Base-by-base conservation (phyloP, 805 yeast genomes). In the Pichia phayaonensis region DNA sequence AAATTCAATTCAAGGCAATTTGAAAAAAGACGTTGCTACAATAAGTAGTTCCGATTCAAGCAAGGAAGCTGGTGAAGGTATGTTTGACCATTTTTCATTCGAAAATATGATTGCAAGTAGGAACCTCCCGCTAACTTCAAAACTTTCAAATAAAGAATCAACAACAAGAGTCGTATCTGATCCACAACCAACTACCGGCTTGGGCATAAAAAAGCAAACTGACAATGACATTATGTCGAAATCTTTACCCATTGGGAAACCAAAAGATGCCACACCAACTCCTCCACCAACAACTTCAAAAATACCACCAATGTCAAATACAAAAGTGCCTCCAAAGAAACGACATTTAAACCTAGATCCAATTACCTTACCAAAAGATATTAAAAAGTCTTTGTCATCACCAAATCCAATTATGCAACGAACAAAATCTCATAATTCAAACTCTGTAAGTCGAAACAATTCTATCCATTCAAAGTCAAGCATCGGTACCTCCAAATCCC, bases 401-500 rank as follows among this genome's bases (percentile, higher is more conserved):
- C 38, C 38, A 34, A 34, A 15, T 34, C 11, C 20, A 34, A 5
- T 34, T 4, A 6, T 34, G 18, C 38, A 34, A 34, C 3, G 38
- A n/a, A 34, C 38, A 34, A 34, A 34, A 34, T 34, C 38, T n/a
- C 38, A 34, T n/a, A 34, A 16, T n/a, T 34, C 38, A 16, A 34
- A 5, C 8, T 34, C 38, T 8, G 16, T 34, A 1, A 50, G 53
- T 39, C 26, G 53, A 42, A 40, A 39, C 27, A 47, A 44, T 24
- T 42, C 47, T 21, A 34, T 50, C 29, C 53, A 46, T 39, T 50
- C 53, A 15, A 41, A 46, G 2, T 23, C 46, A 13, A 47, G 53
- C 40, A 22, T 23, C 18, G 40, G 29, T 8, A 49, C 86, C 0
- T 76, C 83, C 0, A 84, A 80, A 49, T 72, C 80, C 1, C 66